Conservation (phyloP, 805 yeast genomes). For the Maudiozyma serrabonitensis region DNA sequence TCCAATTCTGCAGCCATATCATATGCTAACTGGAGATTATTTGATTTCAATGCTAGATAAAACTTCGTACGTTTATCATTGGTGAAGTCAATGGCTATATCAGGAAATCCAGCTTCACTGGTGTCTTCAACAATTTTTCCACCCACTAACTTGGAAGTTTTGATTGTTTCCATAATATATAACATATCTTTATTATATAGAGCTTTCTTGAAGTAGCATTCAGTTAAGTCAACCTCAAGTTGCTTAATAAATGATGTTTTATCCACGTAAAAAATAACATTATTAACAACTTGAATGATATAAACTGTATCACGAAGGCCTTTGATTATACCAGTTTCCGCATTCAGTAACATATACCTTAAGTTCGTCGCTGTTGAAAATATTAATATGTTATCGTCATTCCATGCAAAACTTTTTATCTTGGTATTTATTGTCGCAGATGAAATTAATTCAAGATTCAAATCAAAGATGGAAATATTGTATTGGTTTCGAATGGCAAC, state of each 20-base stretch:
- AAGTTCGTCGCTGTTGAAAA: slow-evolving; percentile 93
- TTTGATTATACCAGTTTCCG: slow-evolving; percentile 89
- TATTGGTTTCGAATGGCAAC: slow-evolving; percentile 85
- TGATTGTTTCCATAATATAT: slow-evolving; percentile 84
- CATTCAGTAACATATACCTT: slow-evolving; percentile 84
- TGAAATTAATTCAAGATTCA: slow-evolving; percentile 63
- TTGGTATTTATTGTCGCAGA: slow-evolving; percentile 92
- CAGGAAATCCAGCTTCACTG: slow-evolving; percentile 93
- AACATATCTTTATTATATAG: slow-evolving; percentile 78
- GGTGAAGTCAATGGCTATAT: slow-evolving; percentile 92
- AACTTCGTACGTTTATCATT: slow-evolving; percentile 92
- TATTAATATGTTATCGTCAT: slow-evolving; percentile 79
- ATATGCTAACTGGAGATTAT: slow-evolving; percentile 77
- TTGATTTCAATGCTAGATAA: slow-evolving; percentile 88
- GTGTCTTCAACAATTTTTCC: slow-evolving; percentile 91
- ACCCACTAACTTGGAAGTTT: slow-evolving; percentile 85
- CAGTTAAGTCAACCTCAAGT: slow-evolving; percentile 83
- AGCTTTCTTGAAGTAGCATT: slow-evolving; percentile 90
- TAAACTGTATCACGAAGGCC: slow-evolving; percentile 84
- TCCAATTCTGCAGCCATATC: slow-evolving; percentile 76
- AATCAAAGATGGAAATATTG: slow-evolving; percentile 76
- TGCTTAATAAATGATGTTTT: slow-evolving; percentile 28
- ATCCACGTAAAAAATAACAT: slow-evolving; percentile 38
- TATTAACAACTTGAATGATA: slow-evolving; percentile 59
- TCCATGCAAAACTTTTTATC: slow-evolving; percentile 98